Base-by-base conservation (phyloP, 78 protist species). In the Emiliania huxleyi region DNA sequence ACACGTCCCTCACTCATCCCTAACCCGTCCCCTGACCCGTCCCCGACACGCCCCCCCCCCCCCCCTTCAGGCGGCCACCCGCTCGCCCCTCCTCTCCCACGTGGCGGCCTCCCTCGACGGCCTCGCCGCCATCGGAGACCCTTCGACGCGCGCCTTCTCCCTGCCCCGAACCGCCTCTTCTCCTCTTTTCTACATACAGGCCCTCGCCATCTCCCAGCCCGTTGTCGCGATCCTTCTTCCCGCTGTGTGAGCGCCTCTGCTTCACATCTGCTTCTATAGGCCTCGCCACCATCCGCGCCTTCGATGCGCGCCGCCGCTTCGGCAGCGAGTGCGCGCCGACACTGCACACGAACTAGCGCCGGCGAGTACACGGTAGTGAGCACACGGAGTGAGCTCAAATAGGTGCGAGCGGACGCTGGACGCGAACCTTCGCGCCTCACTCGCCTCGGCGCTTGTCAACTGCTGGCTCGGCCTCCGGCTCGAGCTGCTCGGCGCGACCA, bases 391-490 rank as follows among this genome's bases (percentile, higher is more conserved):
- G n/a, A n/a, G n/a, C n/a, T n/a, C n/a, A n/a, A n/a, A n/a, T n/a
- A n/a, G n/a, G n/a, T n/a, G n/a, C n/a, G 69, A 45, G 90, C n/a
- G 19, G 40, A 2, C 12, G 23, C 49, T 46, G 26, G 90, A 85
- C 73, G 38, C n/a, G 22, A 49, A 46, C 90, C 8, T 5, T 21
- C 90, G 90, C 62, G 69, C 73, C 15, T n/a, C 26, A 6, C 29
- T 33, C 48, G 23, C 42, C 25, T 8, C 25, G 42, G 19, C 38
- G 23, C 12, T 19, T 15, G 52, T 35, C 87, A n/a, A n/a, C 83
- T 33, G 73, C 35, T 91, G 93, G 93, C 69, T 91, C 44, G 93
- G 79, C 23, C 55, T 91, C 35, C 88, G 93, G 22, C 43, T 91
- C 37, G 93, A 91, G 55, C 33, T 75, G 25, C n/a, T 91, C 46